phyloP scores from a whole-genome alignment of 2,329 filamentous ascomycete species.

The Xylariaceae sp. region DNA sequence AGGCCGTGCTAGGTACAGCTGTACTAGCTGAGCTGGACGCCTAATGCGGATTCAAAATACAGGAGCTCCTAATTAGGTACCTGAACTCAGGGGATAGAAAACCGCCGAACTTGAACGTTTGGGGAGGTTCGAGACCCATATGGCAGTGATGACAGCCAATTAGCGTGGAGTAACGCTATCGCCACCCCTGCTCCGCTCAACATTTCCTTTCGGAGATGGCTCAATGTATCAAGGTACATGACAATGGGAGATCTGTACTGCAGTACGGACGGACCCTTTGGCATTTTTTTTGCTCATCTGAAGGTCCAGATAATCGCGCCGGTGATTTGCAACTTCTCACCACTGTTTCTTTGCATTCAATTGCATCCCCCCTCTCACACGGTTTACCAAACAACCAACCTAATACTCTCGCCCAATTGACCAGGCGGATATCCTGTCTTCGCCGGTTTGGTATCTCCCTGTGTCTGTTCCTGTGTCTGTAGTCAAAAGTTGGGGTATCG shows the following conservation, averaged over 20 bases:
- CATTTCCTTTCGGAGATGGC: too few relatives aligned
- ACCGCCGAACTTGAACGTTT: background rate
- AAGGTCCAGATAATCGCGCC: conserved; percentile 20
- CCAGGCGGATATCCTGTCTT: conserved; percentile 12
- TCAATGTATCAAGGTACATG: conserved; percentile 5
- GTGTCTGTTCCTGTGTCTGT: conserved; percentile 20
- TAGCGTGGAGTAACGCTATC: conserved; percentile 4
- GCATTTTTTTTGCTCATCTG: conserved; percentile 25
- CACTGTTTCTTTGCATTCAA: conserved; percentile 3
- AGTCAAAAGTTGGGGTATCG: conserved; percentile 14
- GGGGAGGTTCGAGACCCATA: background rate
- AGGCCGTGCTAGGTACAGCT: too few relatives aligned
- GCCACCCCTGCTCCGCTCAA: conserved; percentile 16
- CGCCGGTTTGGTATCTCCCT: conserved; percentile 17
- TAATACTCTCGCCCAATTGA: conserved; percentile 22
- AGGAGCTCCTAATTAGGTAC: too few relatives aligned
- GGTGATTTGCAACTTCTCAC: conserved; percentile 5
- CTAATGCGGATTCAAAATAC: too few relatives aligned
- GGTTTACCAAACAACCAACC: conserved; percentile 9
- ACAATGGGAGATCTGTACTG: background rate
- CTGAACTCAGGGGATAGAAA: too few relatives aligned
- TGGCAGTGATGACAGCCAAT: conserved; percentile 18
- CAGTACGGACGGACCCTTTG: conserved; percentile 9
- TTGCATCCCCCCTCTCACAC: conserved; percentile 5
- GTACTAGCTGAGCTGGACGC: too few relatives aligned